Evolutionary conservation across 805 yeast species (phyloP), one percentile per base, ranked within the genome.

Genomic region (Candida broadrunensis): DNA sequence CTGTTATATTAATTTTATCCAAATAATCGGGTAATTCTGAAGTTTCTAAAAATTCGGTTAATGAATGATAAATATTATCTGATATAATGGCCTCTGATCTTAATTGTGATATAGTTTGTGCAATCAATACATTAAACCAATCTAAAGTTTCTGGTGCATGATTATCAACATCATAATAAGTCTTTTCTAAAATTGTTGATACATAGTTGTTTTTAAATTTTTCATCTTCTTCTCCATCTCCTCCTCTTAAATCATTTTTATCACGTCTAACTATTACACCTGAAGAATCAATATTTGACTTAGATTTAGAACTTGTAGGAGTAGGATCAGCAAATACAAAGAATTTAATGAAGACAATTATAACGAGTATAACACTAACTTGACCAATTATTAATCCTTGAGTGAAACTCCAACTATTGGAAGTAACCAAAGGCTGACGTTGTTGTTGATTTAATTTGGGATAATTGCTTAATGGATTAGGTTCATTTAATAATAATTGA

Each of bases 51-150:
- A 87, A 79, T 37, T 76, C 80, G 52, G 87, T 82, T 37, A 93
- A 67, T 1, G 89, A 81, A 48, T 85, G 83, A 45, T 90, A 81
- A 19, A 93, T 85, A 57, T 88, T 89, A 58, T 93, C 93, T 36
- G 89, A 81, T 32, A 77, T 72, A 42, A 88, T 65, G 0, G 98
- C 98, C 57, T 93, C 98, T n/a, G 82, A 76, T 42, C 99, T 76
- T 46, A 89, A 75, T 48, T 90, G 96, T 24, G 87, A 79, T 19
- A 93, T 81, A 6, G 89, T 82, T 59, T 93, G 97, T 0, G 97
- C 99, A 15, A 93, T 76, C 27, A 93, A 70, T 1, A 93, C 97
- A 49, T 91, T 93, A 61, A 93, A 88, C 99, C 99, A 93, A 60
- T 93, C 99, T 45, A 93, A 66, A 0, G 97, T 85, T 65, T 93